phyloP scores from a whole-genome alignment of 2,329 filamentous ascomycete genomes.

The Didymella glomerata region DNA sequence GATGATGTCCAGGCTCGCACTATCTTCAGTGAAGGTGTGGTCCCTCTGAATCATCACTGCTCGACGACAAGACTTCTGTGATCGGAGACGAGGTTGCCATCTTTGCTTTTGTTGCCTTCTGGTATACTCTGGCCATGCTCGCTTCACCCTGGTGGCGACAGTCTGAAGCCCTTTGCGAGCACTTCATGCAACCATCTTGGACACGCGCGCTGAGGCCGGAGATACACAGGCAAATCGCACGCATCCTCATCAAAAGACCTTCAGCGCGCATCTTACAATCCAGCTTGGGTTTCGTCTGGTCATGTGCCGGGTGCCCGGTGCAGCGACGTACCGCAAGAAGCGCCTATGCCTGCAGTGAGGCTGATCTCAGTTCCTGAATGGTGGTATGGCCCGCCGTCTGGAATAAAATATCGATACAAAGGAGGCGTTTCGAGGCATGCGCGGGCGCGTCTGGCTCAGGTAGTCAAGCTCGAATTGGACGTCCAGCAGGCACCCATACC shows the following conservation, averaged over 20 bases:
- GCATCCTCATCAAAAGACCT: neutral
- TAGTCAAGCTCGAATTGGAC: neutral
- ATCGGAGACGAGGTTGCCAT: neutral
- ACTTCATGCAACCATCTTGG: neutral
- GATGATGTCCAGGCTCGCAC: neutral
- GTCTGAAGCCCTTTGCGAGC: neutral
- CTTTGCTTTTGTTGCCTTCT: constrained; percentile 16
- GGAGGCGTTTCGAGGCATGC: neutral
- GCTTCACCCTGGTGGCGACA: constrained; percentile 8
- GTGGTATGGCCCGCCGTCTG: neutral
- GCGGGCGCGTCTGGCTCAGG: neutral
- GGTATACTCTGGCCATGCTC: neutral
- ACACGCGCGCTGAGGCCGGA: neutral
- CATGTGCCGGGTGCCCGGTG: neutral
- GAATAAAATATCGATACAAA: neutral
- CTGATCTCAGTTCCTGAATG: neutral
- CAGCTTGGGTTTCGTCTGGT: neutral
- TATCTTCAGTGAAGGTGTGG: neutral
- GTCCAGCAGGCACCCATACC: neutral
- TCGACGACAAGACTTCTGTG: neutral
- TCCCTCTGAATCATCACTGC: neutral
- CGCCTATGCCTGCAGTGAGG: constrained; percentile 6
- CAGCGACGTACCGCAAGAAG: neutral
- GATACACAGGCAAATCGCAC: neutral
- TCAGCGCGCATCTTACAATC: neutral